Base-by-base conservation (phyloP, 495 filamentous ascomycete species). In the Hypomontagnella submonticulosa region DNA sequence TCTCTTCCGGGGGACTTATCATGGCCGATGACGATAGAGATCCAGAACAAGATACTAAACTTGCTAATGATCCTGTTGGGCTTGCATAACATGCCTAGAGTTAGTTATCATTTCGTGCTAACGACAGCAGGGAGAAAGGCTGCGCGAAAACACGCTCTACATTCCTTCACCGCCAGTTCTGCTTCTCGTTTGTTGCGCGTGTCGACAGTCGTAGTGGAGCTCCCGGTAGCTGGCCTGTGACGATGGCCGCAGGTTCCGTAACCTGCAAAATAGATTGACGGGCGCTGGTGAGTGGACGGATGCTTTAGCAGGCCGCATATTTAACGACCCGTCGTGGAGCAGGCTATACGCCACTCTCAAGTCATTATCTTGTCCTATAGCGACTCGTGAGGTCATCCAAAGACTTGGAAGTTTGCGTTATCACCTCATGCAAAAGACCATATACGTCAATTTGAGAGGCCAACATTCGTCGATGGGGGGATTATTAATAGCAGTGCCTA, bases 181-280 rank as follows among this genome's bases (percentile, higher is more conserved):
- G 8, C 13, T 8, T 32, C 43, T 50, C 60, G 66, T 69, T 69
- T 69, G 59, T 69, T 37, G 55, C 60, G 66, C 55, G 49, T 63
- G 50, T 69, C 50, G 60, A 63, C 59, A 55, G 41, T 69, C 9
- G 53, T 47, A 50, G 60, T 63, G 60, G 66, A 69, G 59, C 49
- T 55, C 9, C 59, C 41, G 33, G 18, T 13, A 38, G 63, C 42
- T 56, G 54, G 55, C 60, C 47, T 69, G 66, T 69, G 59, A 69
- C 44, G 66, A 58, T 19, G 66, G 60, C 66, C 66, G 66, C 66
- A 69, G 54, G 23, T 63, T 56, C 50, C 54, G 60, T 55, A 63
- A 57, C 66, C 66, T 60, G 43, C 34, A 40, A 60, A 51, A 63
- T 69, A 63, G 48, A 69, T 69, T 59, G 66, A 63, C 13, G 66